These are phyloP conservation scores for Chlorella sp. DNA, from an alignment of 139 green algal genomes.

Conservation along the genomic window DNA sequence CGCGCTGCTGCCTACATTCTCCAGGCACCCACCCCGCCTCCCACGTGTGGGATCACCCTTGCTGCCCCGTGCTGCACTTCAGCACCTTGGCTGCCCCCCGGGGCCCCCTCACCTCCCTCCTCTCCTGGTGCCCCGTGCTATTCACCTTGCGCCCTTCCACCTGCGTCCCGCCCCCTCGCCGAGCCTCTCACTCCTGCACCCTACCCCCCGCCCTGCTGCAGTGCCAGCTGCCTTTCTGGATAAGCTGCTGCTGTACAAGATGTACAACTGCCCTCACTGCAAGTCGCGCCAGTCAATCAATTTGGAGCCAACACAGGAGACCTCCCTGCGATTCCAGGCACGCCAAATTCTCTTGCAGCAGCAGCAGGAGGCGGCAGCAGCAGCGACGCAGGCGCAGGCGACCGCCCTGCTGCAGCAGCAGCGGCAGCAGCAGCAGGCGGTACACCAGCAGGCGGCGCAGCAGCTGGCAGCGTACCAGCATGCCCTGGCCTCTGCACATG, in stretches of 20 bases:
- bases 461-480: neutral
- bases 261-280: conserved; percentile 54
- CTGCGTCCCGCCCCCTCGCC: neutral
- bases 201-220: neutral
- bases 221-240: neutral
- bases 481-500: neutral
- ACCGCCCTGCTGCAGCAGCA: neutral
- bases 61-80: no score
- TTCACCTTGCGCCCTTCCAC: neutral
- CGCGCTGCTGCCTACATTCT: neutral
- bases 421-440: neutral
- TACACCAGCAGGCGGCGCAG: neutral
- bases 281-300: conserved; percentile 33
- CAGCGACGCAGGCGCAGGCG: neutral
- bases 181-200: neutral
- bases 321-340: conserved; percentile 13
- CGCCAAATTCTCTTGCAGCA: conserved; percentile 12
- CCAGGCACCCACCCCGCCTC: no score
- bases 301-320: conserved; percentile 42
- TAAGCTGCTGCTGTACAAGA: conserved; percentile 4
- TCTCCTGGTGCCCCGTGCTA: neutral
- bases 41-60: no score
- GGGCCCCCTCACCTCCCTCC: neutral
- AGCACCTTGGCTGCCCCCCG: neutral
- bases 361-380: neutral